Conservation (phyloP, 2,329 filamentous ascomycete genomes). For the Cladophialophora bantiana region DNA sequence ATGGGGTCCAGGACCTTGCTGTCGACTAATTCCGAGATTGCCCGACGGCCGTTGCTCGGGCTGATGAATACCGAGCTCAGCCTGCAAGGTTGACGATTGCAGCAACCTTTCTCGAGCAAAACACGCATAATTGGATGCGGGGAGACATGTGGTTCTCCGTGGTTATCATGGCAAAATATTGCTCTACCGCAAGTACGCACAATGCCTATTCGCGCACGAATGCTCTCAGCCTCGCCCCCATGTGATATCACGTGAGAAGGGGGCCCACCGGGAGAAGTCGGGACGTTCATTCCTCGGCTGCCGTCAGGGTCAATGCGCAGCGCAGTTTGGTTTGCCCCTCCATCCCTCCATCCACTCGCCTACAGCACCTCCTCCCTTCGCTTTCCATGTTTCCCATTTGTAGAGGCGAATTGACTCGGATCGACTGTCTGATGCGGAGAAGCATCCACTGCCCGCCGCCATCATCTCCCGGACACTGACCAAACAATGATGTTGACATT, state of each 20-base stretch:
- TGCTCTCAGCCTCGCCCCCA: background rate
- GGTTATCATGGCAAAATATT: background rate
- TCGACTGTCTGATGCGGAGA: constrained; percentile 6
- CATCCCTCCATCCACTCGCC: constrained; percentile 4
- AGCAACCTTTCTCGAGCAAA: background rate
- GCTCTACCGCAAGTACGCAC: background rate
- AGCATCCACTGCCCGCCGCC: constrained; percentile 3
- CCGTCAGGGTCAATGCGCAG: constrained; percentile 5
- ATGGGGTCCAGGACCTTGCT: background rate
- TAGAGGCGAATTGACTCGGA: constrained; percentile 12
- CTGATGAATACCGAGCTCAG: background rate
- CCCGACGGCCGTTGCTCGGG: constrained; percentile 2
- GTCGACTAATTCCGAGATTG: background rate
- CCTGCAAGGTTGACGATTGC: background rate
- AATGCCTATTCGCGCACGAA: background rate
- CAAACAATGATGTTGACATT: constrained; percentile 21
- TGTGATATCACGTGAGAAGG: background rate
- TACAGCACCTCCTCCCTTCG: background rate
- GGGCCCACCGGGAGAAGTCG: constrained; percentile 16
- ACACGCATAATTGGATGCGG: background rate
- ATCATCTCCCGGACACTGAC: constrained; percentile 20
- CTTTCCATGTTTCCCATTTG: background rate
- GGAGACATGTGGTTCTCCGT: background rate
- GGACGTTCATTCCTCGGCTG: constrained; percentile 15
- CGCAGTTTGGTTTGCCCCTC: constrained; percentile 8